Conservation (phyloP, 345 rosid genomes). For the Acer yangbiense region DNA sequence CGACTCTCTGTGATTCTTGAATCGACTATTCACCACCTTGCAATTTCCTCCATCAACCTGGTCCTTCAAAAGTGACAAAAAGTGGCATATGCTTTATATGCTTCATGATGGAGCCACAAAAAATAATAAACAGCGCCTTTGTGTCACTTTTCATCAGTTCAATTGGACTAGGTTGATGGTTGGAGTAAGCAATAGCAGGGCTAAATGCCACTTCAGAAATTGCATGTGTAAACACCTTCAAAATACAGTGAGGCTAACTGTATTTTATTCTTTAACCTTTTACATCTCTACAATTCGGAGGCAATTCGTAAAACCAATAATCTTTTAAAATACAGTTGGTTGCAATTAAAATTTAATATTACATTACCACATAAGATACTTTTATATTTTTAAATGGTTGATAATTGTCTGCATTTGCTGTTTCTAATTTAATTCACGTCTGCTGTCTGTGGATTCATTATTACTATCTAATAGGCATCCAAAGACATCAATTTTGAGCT, state of each 20-base stretch:
- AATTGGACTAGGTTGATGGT: neutral
- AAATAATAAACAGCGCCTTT: neutral
- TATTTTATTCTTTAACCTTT: neutral
- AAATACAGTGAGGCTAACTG: neutral
- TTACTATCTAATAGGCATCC: conserved; percentile 51
- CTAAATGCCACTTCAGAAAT: neutral
- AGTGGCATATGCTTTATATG: neutral
- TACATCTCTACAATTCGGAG: neutral
- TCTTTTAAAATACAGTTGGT: no score
- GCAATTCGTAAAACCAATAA: neutral
- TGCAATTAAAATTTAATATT: no score
- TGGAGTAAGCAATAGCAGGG: neutral
- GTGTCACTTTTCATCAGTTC: neutral
- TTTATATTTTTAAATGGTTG: no score
- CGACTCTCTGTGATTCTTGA: neutral
- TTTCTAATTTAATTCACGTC: neutral
- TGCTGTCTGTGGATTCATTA: neutral
- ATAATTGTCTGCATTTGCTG: neutral
- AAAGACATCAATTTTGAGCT: conserved; percentile 71
- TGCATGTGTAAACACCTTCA: neutral
- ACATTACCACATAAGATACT: no score
- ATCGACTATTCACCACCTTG: neutral
- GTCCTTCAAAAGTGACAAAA: neutral
- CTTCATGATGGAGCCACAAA: neutral
- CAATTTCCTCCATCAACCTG: neutral